Conservation (phyloP, 257 asterid species). For the Apocynum venetum region DNA sequence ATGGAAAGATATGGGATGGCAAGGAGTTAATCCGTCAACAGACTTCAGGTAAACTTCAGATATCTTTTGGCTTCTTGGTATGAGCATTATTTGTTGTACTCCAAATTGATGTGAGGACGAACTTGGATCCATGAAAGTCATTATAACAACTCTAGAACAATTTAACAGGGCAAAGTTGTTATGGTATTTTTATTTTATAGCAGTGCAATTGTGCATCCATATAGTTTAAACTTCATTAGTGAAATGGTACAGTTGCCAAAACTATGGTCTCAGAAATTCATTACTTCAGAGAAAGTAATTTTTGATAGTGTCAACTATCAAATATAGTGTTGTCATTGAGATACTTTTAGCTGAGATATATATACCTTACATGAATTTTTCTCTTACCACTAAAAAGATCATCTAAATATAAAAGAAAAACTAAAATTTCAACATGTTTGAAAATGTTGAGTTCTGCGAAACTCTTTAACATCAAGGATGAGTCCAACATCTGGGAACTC, state of each 20-base stretch:
- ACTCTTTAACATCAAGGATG: not conserved
- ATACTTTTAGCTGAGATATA: not conserved
- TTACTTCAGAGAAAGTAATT: not conserved
- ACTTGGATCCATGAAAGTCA: not conserved
- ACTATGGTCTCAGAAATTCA: not conserved
- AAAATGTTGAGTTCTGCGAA: not conserved
- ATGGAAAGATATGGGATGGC: slow-evolving; percentile 99
- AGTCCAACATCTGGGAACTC: not conserved
- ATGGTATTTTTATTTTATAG: not conserved
- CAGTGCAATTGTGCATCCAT: not conserved
- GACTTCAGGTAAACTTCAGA: slow-evolving; percentile 66
- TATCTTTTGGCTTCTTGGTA: not conserved
- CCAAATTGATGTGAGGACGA: not conserved
- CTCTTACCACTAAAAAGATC: not conserved
- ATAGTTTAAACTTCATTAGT: not conserved
- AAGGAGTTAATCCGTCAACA: slow-evolving; percentile 89
- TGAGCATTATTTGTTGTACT: not conserved
- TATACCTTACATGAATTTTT: not conserved
- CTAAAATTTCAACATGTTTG: not conserved
- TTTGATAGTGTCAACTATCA: not conserved
- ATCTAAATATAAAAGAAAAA: not conserved
- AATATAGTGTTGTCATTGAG: not conserved
- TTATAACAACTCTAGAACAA: not conserved
- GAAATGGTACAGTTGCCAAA: not conserved
- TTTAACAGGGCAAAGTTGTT: not conserved